Evolutionary conservation across 2,329 filamentous ascomycete species (phyloP), one percentile per base, ranked within the genome.

Genomic region (Cryphonectria carpinicola): DNA sequence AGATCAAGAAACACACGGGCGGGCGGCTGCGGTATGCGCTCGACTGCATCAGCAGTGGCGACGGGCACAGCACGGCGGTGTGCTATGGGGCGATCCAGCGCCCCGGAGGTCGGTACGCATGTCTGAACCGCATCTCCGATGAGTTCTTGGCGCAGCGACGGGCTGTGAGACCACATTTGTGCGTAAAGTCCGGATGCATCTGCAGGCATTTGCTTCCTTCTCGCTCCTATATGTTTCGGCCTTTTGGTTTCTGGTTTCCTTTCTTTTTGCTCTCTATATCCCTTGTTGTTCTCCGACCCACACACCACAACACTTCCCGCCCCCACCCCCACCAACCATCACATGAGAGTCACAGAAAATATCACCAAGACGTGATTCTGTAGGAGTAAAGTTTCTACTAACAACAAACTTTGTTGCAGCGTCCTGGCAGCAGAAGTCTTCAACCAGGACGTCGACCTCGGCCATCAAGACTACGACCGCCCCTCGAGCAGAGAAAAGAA

Each of bases 1-100:
- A 85, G 70, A 88, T 89, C 77, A 80, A 81, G 49, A 77, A 80
- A 49, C 80, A 79, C 67, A 85, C 84, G 14, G 77, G 82, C 7
- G 80, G 84, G 77, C 78, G 76, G 52, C 78, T 88, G 3, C 76
- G 76, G n/a, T 77, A 83, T 35, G 84, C 78, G 7, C 81, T 86
- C 49, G 87, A 89, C 76, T 85, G 82, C 70, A 84, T 88, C 69
- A 58, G 54, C 54, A 58, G 19, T 25, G 77, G 80, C 43, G 81
- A 83, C 72, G 77, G 78, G 25, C 61, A 72, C 19, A 81, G 78
- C 5, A 76, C 78, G 22, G 74, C 77, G 25, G 81, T 85, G 71
- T 82, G 81, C 75, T 80, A 81, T 39, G 77, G 77, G 1, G 80
- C 83, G 14, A 77, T 87, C 63, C 56, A 56, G 32, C 71, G 74